Evolutionary conservation across 129 eudicot species (phyloP).

Genomic region (Smallanthus sonchifolius): DNA sequence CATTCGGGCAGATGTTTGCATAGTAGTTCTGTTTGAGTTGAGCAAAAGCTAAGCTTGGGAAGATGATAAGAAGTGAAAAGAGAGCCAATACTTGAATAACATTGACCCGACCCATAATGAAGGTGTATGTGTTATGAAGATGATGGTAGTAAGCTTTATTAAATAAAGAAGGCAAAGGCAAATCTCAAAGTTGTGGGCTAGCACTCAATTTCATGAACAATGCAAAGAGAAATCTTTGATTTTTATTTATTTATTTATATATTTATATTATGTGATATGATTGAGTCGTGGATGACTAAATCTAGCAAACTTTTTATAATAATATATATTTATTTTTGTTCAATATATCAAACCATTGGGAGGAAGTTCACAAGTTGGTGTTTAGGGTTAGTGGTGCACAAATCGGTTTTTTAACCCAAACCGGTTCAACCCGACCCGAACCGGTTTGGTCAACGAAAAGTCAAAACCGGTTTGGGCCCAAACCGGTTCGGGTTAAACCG

Average conservation of each 20-base stretch:
- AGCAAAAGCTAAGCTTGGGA: conserved; percentile 37
- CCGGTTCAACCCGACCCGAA: too few relatives aligned
- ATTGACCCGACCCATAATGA: conserved; percentile 37
- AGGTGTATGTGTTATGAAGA: neutral
- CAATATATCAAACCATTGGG: too few relatives aligned
- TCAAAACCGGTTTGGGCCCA: too few relatives aligned
- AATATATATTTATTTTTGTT: too few relatives aligned
- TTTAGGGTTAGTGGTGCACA: too few relatives aligned
- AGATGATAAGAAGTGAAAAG: conserved; percentile 21
- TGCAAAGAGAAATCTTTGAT: neutral
- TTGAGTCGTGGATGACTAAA: neutral
- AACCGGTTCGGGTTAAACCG: too few relatives aligned
- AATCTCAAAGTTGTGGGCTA: conserved; percentile 25
- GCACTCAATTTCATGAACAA: neutral
- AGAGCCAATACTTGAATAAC: conserved; percentile 20
- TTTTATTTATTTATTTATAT: neutral
- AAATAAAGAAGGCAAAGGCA: neutral
- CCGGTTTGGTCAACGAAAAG: too few relatives aligned
- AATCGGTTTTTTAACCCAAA: too few relatives aligned
- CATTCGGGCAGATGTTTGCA: conserved; percentile 67
- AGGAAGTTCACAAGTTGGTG: too few relatives aligned
- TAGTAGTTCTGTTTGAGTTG: conserved; percentile 61
- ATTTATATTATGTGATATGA: neutral
- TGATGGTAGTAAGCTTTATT: conserved; percentile 7
- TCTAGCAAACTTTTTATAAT: neutral